Base-by-base conservation (phyloP, 371 early-diverging fungal species). In the Dichotomocladium elegans region DNA sequence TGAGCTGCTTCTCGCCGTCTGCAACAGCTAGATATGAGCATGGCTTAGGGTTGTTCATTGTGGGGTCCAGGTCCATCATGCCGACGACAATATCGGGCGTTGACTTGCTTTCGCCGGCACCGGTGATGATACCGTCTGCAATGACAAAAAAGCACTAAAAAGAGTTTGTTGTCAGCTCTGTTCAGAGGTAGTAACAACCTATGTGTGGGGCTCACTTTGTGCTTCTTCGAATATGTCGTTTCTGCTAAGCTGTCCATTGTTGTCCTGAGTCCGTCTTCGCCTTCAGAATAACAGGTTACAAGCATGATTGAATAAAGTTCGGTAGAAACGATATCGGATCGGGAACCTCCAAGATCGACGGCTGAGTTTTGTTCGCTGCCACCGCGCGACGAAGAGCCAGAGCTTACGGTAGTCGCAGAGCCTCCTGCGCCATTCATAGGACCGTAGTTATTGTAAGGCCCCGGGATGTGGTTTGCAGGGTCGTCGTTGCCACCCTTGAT, bases 21-120 rank as follows among this genome's bases (percentile, higher is more conserved):
- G 95, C 94, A 52, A 98, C 86, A 19, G 98, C 91, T 41, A 96
- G 72, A 66, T 98, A 99, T 41, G 84, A 76, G 33, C 82, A 69
- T 24, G 88, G 69, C 75, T 29, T 62, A 79, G 30, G 72, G 69
- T 37, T 70, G 51, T 54, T 71, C n/a, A n/a, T n/a, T 51, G 40
- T 73, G 11, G 81, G 77, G 21, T 76, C 74, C 4, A 84, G 60
- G 3, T 83, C 86, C 75, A 92, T 58, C 83, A 83, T 88, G 63
- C 77, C 53, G 51, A 79, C 60, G 57, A 89, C 72, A 46, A 90
- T 88, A 60, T 86, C 92, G 26, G 86, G 91, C n/a, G 91, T 94
- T 14, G 84, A 69, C 35, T 29, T 31, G 14, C 57, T 40, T 34
- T 77, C 70, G 11, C 77, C 77, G n/a, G 67, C 65, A 27, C 77